Evolutionary conservation across 176 grass and related monocot species (phyloP), one percentile per base, ranked within the genome.

Genomic region (Musa schizocarpa): DNA sequence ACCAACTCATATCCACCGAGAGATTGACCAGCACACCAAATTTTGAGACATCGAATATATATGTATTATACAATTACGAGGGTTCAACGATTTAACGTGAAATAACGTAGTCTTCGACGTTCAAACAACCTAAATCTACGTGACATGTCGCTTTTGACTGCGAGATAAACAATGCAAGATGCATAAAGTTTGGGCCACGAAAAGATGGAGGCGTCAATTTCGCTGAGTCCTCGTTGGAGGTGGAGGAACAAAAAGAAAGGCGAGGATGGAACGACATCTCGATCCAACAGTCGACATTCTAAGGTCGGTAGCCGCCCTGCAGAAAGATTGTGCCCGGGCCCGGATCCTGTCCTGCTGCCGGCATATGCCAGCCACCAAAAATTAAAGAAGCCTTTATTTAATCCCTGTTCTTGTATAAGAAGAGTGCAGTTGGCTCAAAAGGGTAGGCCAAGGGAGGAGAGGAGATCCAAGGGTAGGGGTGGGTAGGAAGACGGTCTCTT

Each of bases 241-340:
- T 65, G 51, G 63, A 2, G 9, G 26, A 43, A 26, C 17, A 9
- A 79, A 68, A 79, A 73, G 81, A 82, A 82, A 77, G 7, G 29
- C 9, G 75, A 78, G 81, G 54, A 50, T 54, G 20, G 29, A 74
- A 63, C 62, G 0, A 43, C 63, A 81, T 81, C 53, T 52, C 22
- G 9, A 90, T 87, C 88, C 20, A 53, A 66, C 81, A 84, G 77
- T 71, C 50, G 8, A 9, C 66, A n/a, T 48, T 1, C 12, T 34
- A 87, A 68, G 66, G 84, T 81, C 88, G 88, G 88, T 82, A 82
- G 88, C 88, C 84, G 84, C 81, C 88, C 88, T 79, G 81, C 14
- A 71, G 12, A 76, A 79, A 79, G 84, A 50, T 81, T 72, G 81
- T 81, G 75, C 52, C 64, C 83, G 81, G 86, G 75, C 74, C 68